Base-by-base conservation (phyloP, 495 filamentous ascomycete genomes). In the Podospora appendiculata region DNA sequence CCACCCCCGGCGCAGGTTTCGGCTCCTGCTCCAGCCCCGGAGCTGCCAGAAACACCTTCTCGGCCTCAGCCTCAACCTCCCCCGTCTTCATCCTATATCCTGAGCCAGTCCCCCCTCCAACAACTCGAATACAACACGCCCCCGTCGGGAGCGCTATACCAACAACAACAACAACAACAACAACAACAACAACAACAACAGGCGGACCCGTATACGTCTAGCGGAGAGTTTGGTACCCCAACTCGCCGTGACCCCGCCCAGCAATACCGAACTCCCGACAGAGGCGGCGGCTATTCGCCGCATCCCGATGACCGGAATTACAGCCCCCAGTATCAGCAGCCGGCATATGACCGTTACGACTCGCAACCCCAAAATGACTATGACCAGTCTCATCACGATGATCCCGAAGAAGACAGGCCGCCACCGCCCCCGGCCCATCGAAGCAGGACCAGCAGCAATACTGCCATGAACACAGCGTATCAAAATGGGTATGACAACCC, bases 351-450 rank as follows among this genome's bases (percentile, higher is more conserved):
- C 48, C 59, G 57, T 10, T 58, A 53, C 19, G 56, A 58, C 33
- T 44, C 58, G 3, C 41, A 49, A 40, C 32, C 53, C 41, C 55
- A 57, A 19, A 58, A 63, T 35, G 41, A 32, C 3, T 58, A 49
- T 44, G 55, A 62, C 32, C 46, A 57, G 6, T 55, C 58, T 13
- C 55, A 51, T 36, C 17, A 53, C 4, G 56, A 61, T n/a, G 57
- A 53, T 2, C 36, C 54, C 4, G 56, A 69, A 6, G 66, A 67
- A n/a, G 66, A 70, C 36, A 60, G 65, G 32, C 74, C 71, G 33
- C 74, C 74, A 4, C 71, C 70, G 16, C 74, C 74, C 10, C 74
- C 74, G 2, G 74, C 57, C 3, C 74, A 77, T 47, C 55, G 72
- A 54, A 62, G 55, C 50, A 64, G 71, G 50, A 67, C 70, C 25